phyloP scores from a whole-genome alignment of 805 yeast genomes.

The Ogataea ganodermae region DNA sequence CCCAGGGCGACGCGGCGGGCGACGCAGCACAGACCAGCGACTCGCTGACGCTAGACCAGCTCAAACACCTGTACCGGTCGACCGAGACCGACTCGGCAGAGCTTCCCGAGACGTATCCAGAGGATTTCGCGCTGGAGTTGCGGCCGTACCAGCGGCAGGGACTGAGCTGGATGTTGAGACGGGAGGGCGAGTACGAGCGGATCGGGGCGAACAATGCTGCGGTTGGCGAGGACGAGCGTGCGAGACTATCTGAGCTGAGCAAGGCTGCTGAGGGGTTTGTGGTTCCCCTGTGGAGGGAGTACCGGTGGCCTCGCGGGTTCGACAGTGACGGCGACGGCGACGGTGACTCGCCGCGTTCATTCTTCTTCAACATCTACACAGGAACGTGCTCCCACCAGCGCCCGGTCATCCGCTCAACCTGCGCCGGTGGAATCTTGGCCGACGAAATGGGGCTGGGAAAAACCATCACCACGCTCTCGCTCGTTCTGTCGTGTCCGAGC shows the following conservation, averaged over 20 bases:
- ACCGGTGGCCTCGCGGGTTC: slow-evolving; percentile 84
- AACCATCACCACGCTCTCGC: slow-evolving; percentile 78
- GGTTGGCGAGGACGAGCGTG: slow-evolving; percentile 24
- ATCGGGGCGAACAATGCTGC: slow-evolving; percentile 37
- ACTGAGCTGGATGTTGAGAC: slow-evolving; percentile 82
- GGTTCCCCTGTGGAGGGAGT: slow-evolving; percentile 86
- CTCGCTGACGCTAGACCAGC: slow-evolving; percentile 65
- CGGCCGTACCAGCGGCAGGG: slow-evolving; percentile 85
- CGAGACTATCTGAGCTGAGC: slow-evolving; percentile 31
- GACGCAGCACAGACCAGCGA: too few species aligned
- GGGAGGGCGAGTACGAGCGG: slow-evolving; percentile 64
- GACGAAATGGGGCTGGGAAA: slow-evolving; percentile 98
- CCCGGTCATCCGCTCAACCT: slow-evolving; percentile 62
- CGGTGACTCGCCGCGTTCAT: slow-evolving; percentile 36
- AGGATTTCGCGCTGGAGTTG: slow-evolving; percentile 56
- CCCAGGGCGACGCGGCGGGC: slow-evolving; percentile 14
- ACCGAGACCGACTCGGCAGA: slow-evolving; percentile 50
- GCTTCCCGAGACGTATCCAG: slow-evolving; percentile 63
- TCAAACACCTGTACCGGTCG: slow-evolving; percentile 72
- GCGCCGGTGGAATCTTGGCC: slow-evolving; percentile 85
- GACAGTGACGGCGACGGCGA: not conserved
- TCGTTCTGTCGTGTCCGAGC: slow-evolving; percentile 64
- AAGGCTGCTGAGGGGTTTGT: slow-evolving; percentile 46
- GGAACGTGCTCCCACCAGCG: slow-evolving; percentile 73
- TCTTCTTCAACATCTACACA: slow-evolving; percentile 76